Evolutionary conservation across 306 rosid species (phyloP), one percentile per base, ranked within the genome.

Genomic region (Citrullus mucosospermus): DNA sequence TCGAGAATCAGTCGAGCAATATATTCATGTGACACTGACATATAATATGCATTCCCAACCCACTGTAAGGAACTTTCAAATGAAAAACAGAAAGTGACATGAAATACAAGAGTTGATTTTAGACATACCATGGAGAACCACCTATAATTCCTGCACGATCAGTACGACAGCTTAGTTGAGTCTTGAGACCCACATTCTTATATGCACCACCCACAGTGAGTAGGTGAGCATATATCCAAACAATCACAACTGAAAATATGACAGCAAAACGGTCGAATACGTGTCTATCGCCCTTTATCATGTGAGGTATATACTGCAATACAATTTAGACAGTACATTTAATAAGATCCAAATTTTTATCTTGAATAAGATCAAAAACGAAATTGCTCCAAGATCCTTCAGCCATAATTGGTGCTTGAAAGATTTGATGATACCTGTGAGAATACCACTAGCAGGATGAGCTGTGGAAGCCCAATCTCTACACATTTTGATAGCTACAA

Each of bases 121-220:
- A 81, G 71, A 20, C 84, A 82, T 86, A 92, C 99, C 99, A 95
- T 63, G 92, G 90, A 80, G 99, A 85, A 79, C 89, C 97, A 9
- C 89, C 86, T 34, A 92, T 88, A 79, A 95, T 83, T 56, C 97
- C 99, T 59, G 99, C 91, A 78, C 89, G 97, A 75, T 95, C 99
- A 79, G 99, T 92, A 87, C 97, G 88, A 74, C 99, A 95, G 75
- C 87, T 91, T 46, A 71, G 4, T 85, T 92, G 93, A 74, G 96
- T 95, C 70, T 61, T 82, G 13, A 63, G 71, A 22, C 84, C 80
- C 4, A 82, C 84, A 78, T 89, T 82, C 88, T 87, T 95, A 60
- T 95, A 95, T 46, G 98, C 97, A 59, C 98, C 98, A 0, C 97
- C 88, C 71, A 88, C 96, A 22, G 98, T 95, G 68, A 95, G 97